Conservation (phyloP, 257 asterid species). For the Solanum pimpinellifolium region DNA sequence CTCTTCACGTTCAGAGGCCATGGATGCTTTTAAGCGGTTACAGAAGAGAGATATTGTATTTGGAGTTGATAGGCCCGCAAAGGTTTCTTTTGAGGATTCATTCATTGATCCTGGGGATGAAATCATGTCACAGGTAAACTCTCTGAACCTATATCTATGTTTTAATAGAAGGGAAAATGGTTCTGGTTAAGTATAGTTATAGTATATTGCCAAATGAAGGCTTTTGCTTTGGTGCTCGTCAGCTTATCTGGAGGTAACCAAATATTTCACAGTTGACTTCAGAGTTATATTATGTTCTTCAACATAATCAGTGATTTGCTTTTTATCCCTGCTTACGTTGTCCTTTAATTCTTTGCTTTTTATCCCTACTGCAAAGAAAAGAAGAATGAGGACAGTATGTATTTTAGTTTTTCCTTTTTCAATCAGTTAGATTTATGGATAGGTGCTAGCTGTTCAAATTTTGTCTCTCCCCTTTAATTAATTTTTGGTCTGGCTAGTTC, state of each 20-base stretch:
- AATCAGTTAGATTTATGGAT: neutral
- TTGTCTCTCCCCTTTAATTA: neutral
- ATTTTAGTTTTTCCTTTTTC: neutral
- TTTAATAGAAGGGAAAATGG: neutral
- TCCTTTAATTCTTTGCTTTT: neutral
- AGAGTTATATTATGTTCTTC: neutral
- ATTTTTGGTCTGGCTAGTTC: neutral
- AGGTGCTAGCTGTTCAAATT: neutral
- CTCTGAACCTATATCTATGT: constrained; percentile 5
- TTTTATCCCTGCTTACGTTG: neutral
- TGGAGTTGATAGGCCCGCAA: constrained; percentile 93
- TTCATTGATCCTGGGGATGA: constrained; percentile 97
- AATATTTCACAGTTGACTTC: neutral
- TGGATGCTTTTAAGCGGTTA: constrained; percentile 95
- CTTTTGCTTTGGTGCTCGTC: neutral
- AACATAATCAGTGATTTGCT: neutral
- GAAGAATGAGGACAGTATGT: neutral
- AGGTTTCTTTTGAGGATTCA: constrained; percentile 97
- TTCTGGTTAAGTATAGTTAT: neutral
- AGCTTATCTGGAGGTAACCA: neutral
- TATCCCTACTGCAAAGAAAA: neutral
- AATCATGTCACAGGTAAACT: constrained; percentile 93
- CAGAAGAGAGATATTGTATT: constrained; percentile 82
- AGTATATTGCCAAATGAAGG: neutral
- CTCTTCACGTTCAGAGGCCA: constrained; percentile 86